phyloP scores from a whole-genome alignment of 192 early-diverging fungal genomes.

The Diversispora epigaea region DNA sequence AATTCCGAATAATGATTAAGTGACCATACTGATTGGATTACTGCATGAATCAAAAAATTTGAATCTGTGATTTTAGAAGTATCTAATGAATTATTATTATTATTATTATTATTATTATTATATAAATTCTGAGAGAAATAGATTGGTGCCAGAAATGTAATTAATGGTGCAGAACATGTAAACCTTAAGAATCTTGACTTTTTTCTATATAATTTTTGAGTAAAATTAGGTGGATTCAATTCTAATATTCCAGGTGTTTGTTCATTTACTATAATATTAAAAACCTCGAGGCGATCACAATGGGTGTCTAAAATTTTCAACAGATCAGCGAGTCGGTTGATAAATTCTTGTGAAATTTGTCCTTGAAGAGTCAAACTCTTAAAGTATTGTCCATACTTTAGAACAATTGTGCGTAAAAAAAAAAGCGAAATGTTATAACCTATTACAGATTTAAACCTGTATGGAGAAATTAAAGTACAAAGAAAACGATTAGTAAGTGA shows the following conservation, averaged over 20 bases:
- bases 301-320: conserved; percentile 1
- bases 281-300: conserved; percentile 1
- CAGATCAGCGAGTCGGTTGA: neutral
- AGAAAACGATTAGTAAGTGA: conserved; percentile 5
- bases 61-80: neutral
- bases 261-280: conserved; percentile 15
- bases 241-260: conserved; percentile 10
- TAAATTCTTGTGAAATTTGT: conserved; percentile 16
- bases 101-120: neutral
- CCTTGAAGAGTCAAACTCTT: neutral
- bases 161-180: conserved; percentile 13
- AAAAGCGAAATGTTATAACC: conserved; percentile 4
- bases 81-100: neutral
- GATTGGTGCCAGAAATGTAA: neutral
- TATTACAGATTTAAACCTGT: conserved; percentile 3
- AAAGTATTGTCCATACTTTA: conserved; percentile 3
- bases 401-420: conserved; percentile 6
- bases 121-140: neutral
- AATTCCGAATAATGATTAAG: conserved; percentile 14
- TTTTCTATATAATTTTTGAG: neutral
- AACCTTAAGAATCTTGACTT: neutral
- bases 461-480: neutral
- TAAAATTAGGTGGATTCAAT: conserved; percentile 7
- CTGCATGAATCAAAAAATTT: conserved; percentile 5
- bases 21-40: neutral